Conservation (phyloP, 306 rosid species). For the Carpinus fangiana region DNA sequence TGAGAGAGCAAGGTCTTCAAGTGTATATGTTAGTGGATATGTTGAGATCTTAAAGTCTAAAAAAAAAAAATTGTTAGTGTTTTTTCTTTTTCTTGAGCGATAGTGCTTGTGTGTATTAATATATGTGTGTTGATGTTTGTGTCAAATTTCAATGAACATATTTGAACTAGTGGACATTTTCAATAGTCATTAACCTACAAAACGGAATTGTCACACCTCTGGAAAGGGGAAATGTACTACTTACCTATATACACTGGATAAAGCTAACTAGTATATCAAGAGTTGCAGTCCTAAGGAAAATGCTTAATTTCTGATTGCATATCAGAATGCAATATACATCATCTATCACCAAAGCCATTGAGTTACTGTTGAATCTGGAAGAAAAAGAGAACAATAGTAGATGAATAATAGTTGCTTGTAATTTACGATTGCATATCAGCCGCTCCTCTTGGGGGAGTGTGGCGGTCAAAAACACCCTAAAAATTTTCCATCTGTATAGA, state of each 20-base stretch:
- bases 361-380: not conserved
- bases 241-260: not conserved
- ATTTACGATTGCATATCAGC: no score
- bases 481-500: not conserved
- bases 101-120: not conserved
- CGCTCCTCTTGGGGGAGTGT: no score
- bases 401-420: not conserved
- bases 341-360: not conserved
- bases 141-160: not conserved
- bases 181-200: not conserved
- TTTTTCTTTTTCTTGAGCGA: not conserved
- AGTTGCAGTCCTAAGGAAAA: not conserved
- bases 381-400: not conserved
- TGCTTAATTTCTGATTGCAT: not conserved
- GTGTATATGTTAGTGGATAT: not conserved
- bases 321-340: not conserved
- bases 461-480: not conserved
- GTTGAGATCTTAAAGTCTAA: not conserved
- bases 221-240: not conserved
- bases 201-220: not conserved
- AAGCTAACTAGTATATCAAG: not conserved
- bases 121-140: not conserved
- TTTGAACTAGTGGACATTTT: not conserved
- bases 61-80: not conserved
- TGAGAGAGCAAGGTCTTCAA: slow-evolving; percentile 5